Conservation (phyloP, 225 moss, liverwort and hornwort species). For the Lunularia cruciata region DNA sequence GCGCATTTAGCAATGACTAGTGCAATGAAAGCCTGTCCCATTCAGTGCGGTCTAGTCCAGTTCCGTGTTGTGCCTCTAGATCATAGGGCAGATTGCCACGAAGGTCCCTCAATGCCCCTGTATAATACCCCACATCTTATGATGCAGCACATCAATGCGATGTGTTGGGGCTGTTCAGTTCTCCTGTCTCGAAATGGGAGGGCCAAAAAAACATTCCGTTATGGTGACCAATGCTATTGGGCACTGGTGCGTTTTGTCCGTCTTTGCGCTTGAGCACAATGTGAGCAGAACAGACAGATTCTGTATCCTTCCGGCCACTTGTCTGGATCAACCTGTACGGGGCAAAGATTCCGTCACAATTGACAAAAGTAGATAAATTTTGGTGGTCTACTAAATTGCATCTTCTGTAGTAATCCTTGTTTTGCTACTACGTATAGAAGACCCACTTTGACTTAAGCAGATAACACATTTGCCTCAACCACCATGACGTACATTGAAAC, state of each 20-base stretch:
- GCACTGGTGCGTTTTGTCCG: constrained; percentile 27
- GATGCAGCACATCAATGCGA: constrained; percentile 8
- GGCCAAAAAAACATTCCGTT: background rate
- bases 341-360: background rate
- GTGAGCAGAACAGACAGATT: constrained; percentile 45
- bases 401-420: too few species aligned
- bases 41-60: background rate
- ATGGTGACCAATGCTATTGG: background rate
- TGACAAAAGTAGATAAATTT: background rate
- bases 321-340: constrained; percentile 42
- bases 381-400: too few species aligned
- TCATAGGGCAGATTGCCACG: background rate
- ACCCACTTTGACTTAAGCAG: too few species aligned
- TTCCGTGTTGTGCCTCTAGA: background rate
- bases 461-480: too few species aligned
- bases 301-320: constrained; percentile 47
- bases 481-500: too few species aligned
- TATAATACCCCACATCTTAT: background rate
- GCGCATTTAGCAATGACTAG: background rate
- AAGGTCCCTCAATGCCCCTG: background rate
- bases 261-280: constrained; percentile 45
- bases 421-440: too few species aligned
- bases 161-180: background rate
- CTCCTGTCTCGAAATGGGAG: background rate
- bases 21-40: too few species aligned